Base-by-base conservation (phyloP, 352 stramenopile species). In the Phytophthora chlamydospora region DNA sequence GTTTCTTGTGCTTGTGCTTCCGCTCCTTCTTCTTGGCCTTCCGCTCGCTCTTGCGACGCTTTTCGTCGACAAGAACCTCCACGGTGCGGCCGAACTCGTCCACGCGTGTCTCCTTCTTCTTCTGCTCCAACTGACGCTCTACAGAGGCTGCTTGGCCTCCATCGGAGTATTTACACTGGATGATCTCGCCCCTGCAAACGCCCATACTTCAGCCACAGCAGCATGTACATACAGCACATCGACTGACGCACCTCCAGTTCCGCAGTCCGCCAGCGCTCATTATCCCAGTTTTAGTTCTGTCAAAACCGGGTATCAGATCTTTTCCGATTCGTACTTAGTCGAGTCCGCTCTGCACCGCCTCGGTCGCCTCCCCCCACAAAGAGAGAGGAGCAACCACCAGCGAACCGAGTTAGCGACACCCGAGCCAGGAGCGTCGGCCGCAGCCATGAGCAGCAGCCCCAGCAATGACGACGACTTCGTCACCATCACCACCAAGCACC, bases 61-160 rank as follows among this genome's bases (percentile, higher is more conserved):
- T 66, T 11, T 60, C 27, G 36, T 61, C 31, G 21, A 66, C 49
- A 42, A 68, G 60, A 7, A 73, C 44, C 11, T 72, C 66, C 16
- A 93, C 54, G 40, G 93, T 85, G 5, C 86, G 84, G 21, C 86
- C 86, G 57, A 93, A 95, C 46, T 95, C 86, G 57, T 95, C 86
- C 49, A 91, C 92, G n/a, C 43, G 42, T 10, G 76, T 62, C 17
- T 63, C 39, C 34, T 74, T 74, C 42, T 68, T 75, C 17, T 68
- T 75, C 17, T 62, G 39, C 38, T 63, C 6, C 1, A 45, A 13
- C 10, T 13, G 50, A 16, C 17, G 27, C 2, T 66, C 39, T 1
- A 40, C 16, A 16, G 27, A 48, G 11, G 47, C 3, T 27, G 32
- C 24, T 29, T 29, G 24, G 24, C 24, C 56, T 24, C 21, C 46